These are phyloP conservation scores for Botrytis porri DNA, from an alignment of 2,329 filamentous ascomycete genomes.

Conservation along the genomic window DNA sequence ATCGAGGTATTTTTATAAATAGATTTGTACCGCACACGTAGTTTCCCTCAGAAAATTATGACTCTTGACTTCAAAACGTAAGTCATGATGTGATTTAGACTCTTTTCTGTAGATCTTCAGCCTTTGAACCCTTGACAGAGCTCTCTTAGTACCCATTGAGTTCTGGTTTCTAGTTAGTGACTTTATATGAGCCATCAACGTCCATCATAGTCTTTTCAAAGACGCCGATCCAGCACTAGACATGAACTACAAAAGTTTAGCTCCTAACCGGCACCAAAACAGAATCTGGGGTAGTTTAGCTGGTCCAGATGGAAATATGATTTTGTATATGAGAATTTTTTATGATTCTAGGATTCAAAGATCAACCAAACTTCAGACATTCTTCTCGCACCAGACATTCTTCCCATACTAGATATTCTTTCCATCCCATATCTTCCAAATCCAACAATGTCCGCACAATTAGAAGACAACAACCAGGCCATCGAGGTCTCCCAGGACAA, in stretches of 20 bases:
- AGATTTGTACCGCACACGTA: not conserved
- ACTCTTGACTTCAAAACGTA: not conserved
- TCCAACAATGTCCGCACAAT: not conserved
- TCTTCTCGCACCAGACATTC: not conserved
- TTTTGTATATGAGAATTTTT: not conserved
- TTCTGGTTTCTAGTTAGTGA: not conserved
- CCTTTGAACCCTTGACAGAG: not conserved
- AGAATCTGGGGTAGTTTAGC: not conserved
- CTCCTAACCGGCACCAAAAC: not conserved
- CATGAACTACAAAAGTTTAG: not conserved
- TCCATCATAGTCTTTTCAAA: not conserved
- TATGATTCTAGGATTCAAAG: not conserved
- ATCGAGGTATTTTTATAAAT: not conserved
- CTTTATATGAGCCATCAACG: not conserved
- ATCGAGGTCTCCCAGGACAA: not conserved
- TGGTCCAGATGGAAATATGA: not conserved
- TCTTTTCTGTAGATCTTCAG: accelerated
- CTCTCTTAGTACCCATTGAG: not conserved
- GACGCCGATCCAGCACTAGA: not conserved
- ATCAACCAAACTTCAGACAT: not conserved
- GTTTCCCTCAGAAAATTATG: not conserved
- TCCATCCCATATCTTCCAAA: not conserved
- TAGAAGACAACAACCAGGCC: not conserved
- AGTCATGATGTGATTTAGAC: not conserved
- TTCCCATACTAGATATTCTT: not conserved